phyloP scores from a whole-genome alignment of 345 rosid genomes.

The Sonneratia caseolaris region DNA sequence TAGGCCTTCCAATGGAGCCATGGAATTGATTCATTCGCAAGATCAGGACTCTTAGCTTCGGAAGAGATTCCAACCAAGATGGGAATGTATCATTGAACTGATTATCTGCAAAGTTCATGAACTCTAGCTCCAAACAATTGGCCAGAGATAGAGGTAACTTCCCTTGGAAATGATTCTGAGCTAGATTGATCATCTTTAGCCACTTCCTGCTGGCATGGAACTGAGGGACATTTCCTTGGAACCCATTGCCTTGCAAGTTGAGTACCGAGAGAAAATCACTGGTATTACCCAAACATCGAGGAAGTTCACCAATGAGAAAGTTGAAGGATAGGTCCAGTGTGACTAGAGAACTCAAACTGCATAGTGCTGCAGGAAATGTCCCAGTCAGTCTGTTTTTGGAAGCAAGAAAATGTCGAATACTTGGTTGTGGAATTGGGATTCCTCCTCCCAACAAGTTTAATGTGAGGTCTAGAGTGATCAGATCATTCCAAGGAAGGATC shows the following conservation, averaged over 20 bases:
- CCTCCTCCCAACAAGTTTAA: constrained; percentile 3
- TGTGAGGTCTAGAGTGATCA: not conserved
- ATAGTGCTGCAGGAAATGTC: not conserved
- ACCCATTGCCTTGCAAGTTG: not conserved
- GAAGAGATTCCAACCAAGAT: constrained; percentile 3
- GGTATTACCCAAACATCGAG: not conserved
- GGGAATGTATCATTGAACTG: not conserved
- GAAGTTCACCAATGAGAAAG: not conserved
- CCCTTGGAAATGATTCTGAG: constrained; percentile 3
- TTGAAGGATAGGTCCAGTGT: constrained; percentile 1
- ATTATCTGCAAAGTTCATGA: not conserved
- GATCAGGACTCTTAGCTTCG: not conserved
- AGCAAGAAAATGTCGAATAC: not conserved
- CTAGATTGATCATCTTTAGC: not conserved
- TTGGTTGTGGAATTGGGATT: not conserved
- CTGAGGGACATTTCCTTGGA: not conserved
- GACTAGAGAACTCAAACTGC: not conserved
- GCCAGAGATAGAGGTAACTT: not conserved
- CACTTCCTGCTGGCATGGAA: not conserved
- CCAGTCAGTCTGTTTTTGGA: not conserved
- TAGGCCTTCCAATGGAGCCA: not conserved
- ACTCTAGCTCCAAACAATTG: not conserved
- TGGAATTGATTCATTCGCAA: not conserved
- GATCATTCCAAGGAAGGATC: not conserved
- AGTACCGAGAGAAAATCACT: not conserved